Evolutionary conservation across 176 grass and related monocot species (phyloP).

Genomic region (Zea mays): Zm-B73-REFERENCE-NAM-5.0 NC_050102.1:170864501-170865000

Average conservation of each 20-base stretch:
- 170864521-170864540: conserved; percentile 60
- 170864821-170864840: conserved; percentile 70
- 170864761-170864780: conserved; percentile 53
- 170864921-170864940: conserved; percentile 86
- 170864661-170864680: conserved; percentile 91
- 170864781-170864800: conserved; percentile 83
- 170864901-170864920: conserved; percentile 70
- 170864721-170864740: not conserved
- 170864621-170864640: conserved; percentile 63
- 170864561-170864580: conserved; percentile 59
- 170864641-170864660: conserved; percentile 54
- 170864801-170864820: conserved; percentile 80
- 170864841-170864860: conserved; percentile 46
- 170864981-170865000: conserved; percentile 73
- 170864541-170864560: conserved; percentile 59
- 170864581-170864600: conserved; percentile 51
- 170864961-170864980: conserved; percentile 82
- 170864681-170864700: conserved; percentile 85
- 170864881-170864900: conserved; percentile 68
- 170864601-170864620: conserved; percentile 55
- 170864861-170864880: conserved; percentile 56
- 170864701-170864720: conserved; percentile 15
- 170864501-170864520: conserved; percentile 52
- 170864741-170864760: not conserved
- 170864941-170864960: conserved; percentile 59